These are phyloP conservation scores for Phytophthora cajani DNA, from an alignment of 352 stramenopile species.

Conservation along the genomic window DNA sequence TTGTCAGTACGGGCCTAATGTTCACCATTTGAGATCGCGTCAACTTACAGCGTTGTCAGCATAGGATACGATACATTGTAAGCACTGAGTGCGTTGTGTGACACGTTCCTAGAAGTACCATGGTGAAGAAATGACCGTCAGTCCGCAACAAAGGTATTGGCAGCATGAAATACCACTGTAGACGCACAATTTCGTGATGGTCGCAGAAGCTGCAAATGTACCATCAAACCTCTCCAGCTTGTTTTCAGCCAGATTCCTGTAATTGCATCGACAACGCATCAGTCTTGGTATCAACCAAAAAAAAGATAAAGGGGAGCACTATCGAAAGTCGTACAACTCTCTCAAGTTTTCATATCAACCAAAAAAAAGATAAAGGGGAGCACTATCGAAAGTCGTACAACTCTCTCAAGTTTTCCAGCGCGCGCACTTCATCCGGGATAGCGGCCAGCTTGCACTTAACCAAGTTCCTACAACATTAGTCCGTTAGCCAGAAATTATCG, in stretches of 20 bases:
- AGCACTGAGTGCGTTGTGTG: slow-evolving; percentile 47
- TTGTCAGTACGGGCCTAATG: background rate
- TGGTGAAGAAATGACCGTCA: background rate
- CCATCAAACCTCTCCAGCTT: slow-evolving; percentile 41
- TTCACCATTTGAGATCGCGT: background rate
- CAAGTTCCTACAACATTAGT: slow-evolving; percentile 35
- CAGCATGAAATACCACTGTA: background rate
- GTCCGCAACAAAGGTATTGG: background rate
- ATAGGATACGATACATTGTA: slow-evolving; percentile 50
- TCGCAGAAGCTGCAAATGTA: slow-evolving; percentile 34
- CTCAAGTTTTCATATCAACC: slow-evolving; percentile 29
- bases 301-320: slow-evolving; percentile 10
- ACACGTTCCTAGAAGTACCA: slow-evolving; percentile 48
- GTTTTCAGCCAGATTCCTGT: slow-evolving; percentile 63
- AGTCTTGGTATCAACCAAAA: background rate
- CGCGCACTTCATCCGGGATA: slow-evolving; percentile 50
- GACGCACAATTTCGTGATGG: slow-evolving; percentile 55
- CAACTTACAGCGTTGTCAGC: slow-evolving; percentile 51
- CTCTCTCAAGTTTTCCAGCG: slow-evolving; percentile 47
- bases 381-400: slow-evolving; percentile 39
- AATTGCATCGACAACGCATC: background rate
- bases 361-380: slow-evolving; percentile 11
- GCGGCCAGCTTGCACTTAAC: slow-evolving; percentile 54
- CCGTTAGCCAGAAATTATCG: background rate
- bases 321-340: slow-evolving; percentile 45